Evolutionary conservation across 257 asterid species (phyloP).

Genomic region (Fraxinus cuspidata): DNA sequence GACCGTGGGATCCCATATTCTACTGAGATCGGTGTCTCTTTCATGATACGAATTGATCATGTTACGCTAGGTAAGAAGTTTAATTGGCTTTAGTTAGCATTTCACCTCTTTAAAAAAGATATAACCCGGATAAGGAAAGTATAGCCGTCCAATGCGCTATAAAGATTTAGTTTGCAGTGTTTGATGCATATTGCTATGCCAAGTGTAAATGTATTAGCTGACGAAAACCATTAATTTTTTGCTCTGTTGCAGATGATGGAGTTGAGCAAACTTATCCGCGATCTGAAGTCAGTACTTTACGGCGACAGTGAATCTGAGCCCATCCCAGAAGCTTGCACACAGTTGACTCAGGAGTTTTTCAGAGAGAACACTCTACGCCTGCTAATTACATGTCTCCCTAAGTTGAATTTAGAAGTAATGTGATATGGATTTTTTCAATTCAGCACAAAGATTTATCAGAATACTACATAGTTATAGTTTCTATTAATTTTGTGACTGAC

Average conservation of each 20-base stretch:
- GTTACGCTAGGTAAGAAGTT: slow-evolving; percentile 10
- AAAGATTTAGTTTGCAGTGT: not conserved
- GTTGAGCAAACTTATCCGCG: slow-evolving; percentile 69
- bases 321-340: slow-evolving; percentile 78
- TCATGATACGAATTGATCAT: slow-evolving; percentile 1
- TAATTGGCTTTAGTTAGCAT: not conserved
- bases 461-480: not conserved
- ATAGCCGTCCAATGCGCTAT: not conserved
- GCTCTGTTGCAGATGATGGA: slow-evolving; percentile 57
- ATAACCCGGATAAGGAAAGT: not conserved
- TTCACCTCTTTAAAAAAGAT: not conserved
- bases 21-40: not conserved
- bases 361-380: slow-evolving; percentile 77
- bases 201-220: not conserved
- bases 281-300: slow-evolving; percentile 67
- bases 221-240: not conserved
- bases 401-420: slow-evolving; percentile 74
- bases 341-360: slow-evolving; percentile 85
- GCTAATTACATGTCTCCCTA: slow-evolving; percentile 72
- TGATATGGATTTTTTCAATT: slow-evolving; percentile 2
- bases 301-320: slow-evolving; percentile 95
- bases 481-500: not conserved
- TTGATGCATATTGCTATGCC: not conserved
- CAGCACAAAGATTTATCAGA: not conserved
- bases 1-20: not conserved